These are phyloP conservation scores for Rosa persica DNA, from an alignment of 306 rosid species.

Conservation along the genomic window DNA sequence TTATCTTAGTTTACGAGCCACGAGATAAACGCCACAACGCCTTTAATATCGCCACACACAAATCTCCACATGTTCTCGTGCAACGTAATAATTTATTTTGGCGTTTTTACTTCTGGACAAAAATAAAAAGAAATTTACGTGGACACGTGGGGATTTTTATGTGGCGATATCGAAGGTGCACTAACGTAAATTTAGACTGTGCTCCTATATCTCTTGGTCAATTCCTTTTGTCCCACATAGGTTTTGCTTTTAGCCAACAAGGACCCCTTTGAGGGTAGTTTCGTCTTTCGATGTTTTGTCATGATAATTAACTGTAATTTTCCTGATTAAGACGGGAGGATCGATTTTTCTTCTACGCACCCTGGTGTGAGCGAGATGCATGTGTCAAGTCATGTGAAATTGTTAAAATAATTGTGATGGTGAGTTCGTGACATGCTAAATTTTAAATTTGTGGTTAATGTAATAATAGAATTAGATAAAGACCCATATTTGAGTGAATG, in stretches of 20 bases:
- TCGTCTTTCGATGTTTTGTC: not conserved
- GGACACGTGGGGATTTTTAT: not conserved
- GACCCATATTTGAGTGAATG: too few species aligned
- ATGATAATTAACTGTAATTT: too few species aligned
- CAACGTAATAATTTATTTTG: not conserved
- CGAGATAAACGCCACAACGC: not conserved
- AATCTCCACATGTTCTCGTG: not conserved
- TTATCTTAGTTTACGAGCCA: not conserved
- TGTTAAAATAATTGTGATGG: not conserved
- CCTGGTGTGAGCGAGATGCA: not conserved
- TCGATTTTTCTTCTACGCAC: not conserved
- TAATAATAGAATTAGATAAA: too few species aligned
- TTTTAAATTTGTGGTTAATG: too few species aligned
- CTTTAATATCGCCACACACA: not conserved
- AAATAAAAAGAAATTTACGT: not conserved
- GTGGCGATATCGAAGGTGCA: not conserved
- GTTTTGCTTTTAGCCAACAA: not conserved
- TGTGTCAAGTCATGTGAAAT: not conserved
- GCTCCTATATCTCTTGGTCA: not conserved
- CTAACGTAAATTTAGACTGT: not conserved
- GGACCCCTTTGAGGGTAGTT: not conserved
- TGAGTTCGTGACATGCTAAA: too few species aligned
- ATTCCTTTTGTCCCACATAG: not conserved
- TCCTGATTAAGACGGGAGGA: not conserved
- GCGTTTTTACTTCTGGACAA: not conserved